phyloP scores from a whole-genome alignment of 306 rosid species.

The Boehmeria nivea region DNA sequence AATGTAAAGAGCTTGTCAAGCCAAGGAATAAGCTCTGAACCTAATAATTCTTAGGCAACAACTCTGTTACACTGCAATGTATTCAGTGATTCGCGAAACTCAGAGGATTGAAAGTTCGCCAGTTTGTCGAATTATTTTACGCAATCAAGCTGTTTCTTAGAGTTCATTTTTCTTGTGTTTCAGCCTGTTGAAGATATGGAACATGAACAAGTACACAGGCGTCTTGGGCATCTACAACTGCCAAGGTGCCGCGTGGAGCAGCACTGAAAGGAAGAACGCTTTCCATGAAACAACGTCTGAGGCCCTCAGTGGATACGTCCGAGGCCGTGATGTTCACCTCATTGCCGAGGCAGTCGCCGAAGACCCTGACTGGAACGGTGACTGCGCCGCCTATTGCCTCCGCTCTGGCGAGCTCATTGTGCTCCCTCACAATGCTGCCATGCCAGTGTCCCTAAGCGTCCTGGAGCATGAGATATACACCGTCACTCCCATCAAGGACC shows the following conservation, averaged over 20 bases:
- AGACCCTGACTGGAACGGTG: constrained; percentile 54
- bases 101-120: too few species aligned
- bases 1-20: too few species aligned
- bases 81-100: too few species aligned
- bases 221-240: constrained; percentile 83
- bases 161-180: neutral
- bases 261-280: constrained; percentile 47
- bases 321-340: constrained; percentile 69
- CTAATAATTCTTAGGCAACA: too few species aligned
- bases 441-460: constrained; percentile 72
- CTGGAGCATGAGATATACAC: constrained; percentile 67
- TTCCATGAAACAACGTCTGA: constrained; percentile 50
- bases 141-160: neutral
- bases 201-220: constrained; percentile 73
- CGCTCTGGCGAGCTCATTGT: constrained; percentile 35
- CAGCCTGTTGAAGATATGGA: constrained; percentile 92
- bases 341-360: constrained; percentile 40
- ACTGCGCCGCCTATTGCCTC: constrained; percentile 51
- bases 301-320: constrained; percentile 46
- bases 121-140: too few species aligned
- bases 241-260: constrained; percentile 97
- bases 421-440: constrained; percentile 56
- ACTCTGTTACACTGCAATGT: too few species aligned
- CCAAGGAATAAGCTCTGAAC: too few species aligned
- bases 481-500: constrained; percentile 57